A percentile compares a stretch with the other conserved stretches of the same genome.
Evolutionary conservation across 257 asterid genomes (phyloP).

Genomic region (Sherardia arvensis): DNA sequence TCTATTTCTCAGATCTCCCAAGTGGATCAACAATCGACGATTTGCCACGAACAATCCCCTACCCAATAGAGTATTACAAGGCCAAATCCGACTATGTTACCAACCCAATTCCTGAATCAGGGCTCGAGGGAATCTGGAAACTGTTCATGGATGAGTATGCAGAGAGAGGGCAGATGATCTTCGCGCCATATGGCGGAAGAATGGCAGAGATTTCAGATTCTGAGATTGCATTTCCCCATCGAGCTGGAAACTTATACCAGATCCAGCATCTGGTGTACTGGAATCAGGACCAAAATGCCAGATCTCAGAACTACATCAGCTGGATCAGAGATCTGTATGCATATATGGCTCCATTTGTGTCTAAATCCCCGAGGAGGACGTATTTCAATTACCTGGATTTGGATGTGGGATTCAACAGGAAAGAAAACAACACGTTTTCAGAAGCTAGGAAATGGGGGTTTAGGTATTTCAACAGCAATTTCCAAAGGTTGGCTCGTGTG

Average conservation of each 20-base stretch:
- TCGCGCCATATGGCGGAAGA: conserved; percentile 35
- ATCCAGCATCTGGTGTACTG: conserved; percentile 30
- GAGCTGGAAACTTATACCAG: conserved; percentile 31
- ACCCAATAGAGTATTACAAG: conserved; percentile 27
- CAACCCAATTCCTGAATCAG: conserved; percentile 21
- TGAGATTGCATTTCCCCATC: conserved; percentile 32
- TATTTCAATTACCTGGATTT: conserved; percentile 35
- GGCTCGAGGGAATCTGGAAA: conserved; percentile 25
- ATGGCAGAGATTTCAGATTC: conserved; percentile 25
- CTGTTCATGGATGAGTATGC: conserved; percentile 22
- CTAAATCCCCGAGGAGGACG: conserved; percentile 30
- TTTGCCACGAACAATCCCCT: conserved; percentile 17
- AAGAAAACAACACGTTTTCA: conserved; percentile 21
- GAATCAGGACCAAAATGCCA: conserved; percentile 14
- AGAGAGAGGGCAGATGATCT: conserved; percentile 18
- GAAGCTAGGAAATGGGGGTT: conserved; percentile 35
- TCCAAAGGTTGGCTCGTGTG: conserved; percentile 27
- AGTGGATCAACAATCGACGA: conserved; percentile 21
- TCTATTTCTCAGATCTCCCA: conserved; percentile 40
- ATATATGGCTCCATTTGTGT: conserved; percentile 27
- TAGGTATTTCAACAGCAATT: conserved; percentile 26
- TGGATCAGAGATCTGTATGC: conserved; percentile 31
- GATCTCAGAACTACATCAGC: conserved; percentile 15
- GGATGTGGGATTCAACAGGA: conserved; percentile 32
- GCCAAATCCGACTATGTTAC: conserved; percentile 34